Conservation (phyloP, 2,329 filamentous ascomycete species). For the Trichoderma atroviride region DNA sequence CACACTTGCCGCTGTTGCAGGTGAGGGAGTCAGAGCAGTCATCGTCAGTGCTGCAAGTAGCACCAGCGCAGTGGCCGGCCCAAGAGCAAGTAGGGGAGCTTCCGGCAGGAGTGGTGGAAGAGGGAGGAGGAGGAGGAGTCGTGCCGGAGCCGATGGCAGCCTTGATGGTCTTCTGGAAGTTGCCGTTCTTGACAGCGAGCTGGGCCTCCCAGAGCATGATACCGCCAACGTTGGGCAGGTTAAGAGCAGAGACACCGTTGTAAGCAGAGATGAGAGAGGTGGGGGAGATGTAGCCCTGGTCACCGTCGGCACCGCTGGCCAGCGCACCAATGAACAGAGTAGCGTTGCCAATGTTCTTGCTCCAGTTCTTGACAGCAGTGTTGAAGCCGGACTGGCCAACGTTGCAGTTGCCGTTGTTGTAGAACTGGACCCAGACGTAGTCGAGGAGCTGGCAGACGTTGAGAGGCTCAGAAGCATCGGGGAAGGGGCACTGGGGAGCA, state of each 20-base stretch:
- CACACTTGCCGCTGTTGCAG: constrained; percentile 27
- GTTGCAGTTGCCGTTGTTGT: constrained; percentile 66
- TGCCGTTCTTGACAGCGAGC: constrained; percentile 56
- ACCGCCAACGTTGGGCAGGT: constrained; percentile 62
- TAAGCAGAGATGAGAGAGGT: constrained; percentile 52
- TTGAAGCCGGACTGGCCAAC: constrained; percentile 57
- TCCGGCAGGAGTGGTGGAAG: neutral
- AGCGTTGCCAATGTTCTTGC: constrained; percentile 59
- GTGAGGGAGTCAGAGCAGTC: constrained; percentile 30
- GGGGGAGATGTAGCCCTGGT: constrained; percentile 55
- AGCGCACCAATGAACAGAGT: constrained; percentile 64
- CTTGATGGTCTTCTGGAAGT: constrained; percentile 36
- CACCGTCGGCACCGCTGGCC: constrained; percentile 52
- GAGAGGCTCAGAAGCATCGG: constrained; percentile 54
- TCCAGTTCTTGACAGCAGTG: constrained; percentile 64
- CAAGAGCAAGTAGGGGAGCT: constrained; percentile 27
- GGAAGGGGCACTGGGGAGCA: constrained; percentile 55
- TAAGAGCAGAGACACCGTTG: constrained; percentile 48
- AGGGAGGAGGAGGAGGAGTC: constrained; percentile 1
- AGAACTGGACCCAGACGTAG: constrained; percentile 61
- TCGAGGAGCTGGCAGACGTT: constrained; percentile 48
- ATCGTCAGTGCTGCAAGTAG: constrained; percentile 16
- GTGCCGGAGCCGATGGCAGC: constrained; percentile 7
- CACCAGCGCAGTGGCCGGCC: constrained; percentile 29
- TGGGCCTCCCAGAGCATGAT: constrained; percentile 70